These are phyloP conservation scores for Penicillium concentricum DNA, from an alignment of 2,329 filamentous ascomycete species.

Conservation along the genomic window DNA sequence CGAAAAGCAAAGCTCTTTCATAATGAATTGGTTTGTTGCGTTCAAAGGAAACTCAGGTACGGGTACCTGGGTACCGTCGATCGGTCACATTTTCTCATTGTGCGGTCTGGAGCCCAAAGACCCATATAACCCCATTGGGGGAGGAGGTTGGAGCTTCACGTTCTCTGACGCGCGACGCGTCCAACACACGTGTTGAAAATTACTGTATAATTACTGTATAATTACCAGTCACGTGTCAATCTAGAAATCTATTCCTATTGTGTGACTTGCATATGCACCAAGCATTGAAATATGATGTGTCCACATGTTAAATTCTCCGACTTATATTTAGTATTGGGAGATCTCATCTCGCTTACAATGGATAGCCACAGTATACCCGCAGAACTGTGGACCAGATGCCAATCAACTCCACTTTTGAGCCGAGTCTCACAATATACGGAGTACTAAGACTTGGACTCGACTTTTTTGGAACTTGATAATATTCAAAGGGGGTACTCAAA, in stretches of 20 bases:
- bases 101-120: slow-evolving; percentile 10
- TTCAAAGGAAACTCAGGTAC: not conserved
- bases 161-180: slow-evolving; percentile 7
- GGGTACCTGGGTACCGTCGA: slow-evolving; percentile 4
- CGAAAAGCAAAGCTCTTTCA: not conserved
- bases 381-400: not conserved
- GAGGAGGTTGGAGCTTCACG: slow-evolving; percentile 4
- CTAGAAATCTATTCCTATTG: no score
- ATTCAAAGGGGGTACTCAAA: not conserved
- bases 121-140: slow-evolving; percentile 8
- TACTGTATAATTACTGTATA: not conserved
- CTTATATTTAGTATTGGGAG: not conserved
- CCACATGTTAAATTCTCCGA: not conserved
- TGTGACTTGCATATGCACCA: no score
- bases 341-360: slow-evolving; percentile 5
- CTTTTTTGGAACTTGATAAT: not conserved
- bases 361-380: not conserved
- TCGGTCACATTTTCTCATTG: slow-evolving; percentile 11
- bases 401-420: slow-evolving; percentile 5
- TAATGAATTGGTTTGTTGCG: slow-evolving; percentile 1
- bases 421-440: not conserved
- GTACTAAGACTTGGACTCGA: not conserved
- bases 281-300: no score
- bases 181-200: not conserved
- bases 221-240: not conserved